A percentile compares a stretch with the other conserved stretches of the same genome.
Conservation (phyloP, 805 yeast genomes). For the Kockiozyma suomiensis region DNA sequence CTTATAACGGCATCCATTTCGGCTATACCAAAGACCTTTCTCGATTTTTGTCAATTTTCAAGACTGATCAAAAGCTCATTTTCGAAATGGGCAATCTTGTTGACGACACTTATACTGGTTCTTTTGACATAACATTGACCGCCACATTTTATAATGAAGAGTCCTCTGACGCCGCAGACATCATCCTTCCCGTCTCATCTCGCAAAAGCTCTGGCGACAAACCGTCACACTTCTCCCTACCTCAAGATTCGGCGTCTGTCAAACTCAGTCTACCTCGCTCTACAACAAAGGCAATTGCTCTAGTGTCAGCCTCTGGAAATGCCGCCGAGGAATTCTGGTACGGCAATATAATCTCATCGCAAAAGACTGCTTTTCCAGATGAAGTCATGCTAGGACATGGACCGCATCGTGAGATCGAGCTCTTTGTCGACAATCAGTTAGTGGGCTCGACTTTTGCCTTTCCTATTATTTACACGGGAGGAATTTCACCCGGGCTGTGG, state of each 20-base stretch:
- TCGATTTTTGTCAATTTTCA: conserved; percentile 55
- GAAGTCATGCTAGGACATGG: conserved; percentile 56
- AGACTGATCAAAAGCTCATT: conserved; percentile 45
- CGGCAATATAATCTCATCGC: conserved; percentile 54
- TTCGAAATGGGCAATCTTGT: conserved; percentile 66
- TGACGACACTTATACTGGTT: conserved; percentile 60
- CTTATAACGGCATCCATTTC: conserved; percentile 50
- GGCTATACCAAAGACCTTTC: conserved; percentile 69
- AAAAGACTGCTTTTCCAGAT: conserved; percentile 43
- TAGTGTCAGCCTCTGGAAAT: conserved; percentile 71
- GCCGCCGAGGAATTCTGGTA: conserved; percentile 87
- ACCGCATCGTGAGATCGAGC: conserved; percentile 67
- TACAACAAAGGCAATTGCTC: conserved; percentile 60
- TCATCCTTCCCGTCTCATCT: conserved; percentile 23
- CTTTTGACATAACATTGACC: conserved; percentile 55
- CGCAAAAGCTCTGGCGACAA: conserved; percentile 11
- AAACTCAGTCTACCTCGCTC: conserved; percentile 57
- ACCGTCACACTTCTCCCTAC: conserved; percentile 38
- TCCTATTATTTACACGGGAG: conserved; percentile 80
- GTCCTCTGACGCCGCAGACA: conserved; percentile 12
- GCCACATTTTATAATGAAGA: conserved; percentile 51
- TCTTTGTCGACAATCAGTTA: conserved; percentile 51
- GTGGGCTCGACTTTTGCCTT: conserved; percentile 67
- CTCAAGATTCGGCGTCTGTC: conserved; percentile 49
- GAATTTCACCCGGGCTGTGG: conserved; percentile 80